A percentile compares a stretch with the other conserved stretches of the same genome.
Conservation (phyloP, 352 stramenopile genomes). For the Pythium pyrilobum region DNA sequence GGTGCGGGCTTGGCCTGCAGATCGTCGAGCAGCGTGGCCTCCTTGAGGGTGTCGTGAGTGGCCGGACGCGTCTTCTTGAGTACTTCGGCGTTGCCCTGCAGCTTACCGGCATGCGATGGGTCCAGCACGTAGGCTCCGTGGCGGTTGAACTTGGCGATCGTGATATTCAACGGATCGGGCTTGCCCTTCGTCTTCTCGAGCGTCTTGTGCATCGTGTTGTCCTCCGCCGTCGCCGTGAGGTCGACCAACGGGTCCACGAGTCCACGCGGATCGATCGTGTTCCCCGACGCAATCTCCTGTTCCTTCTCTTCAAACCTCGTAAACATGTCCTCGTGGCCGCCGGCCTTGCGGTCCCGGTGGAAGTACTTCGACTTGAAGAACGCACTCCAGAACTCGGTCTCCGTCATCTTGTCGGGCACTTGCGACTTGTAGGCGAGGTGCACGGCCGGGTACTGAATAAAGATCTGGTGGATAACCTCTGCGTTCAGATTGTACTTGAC, state of each 20-base stretch:
- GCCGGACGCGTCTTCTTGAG: conserved; percentile 30
- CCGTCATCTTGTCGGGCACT: conserved; percentile 86
- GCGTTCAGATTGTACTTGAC: conserved; percentile 90
- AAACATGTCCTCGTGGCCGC: conserved; percentile 79
- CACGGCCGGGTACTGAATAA: conserved; percentile 85
- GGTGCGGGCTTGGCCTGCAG: conserved; percentile 39
- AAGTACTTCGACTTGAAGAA: conserved; percentile 91
- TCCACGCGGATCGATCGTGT: conserved; percentile 48
- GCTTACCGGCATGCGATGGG: conserved; percentile 57
- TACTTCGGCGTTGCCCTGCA: conserved; percentile 18
- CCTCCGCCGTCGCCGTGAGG: conserved; percentile 65
- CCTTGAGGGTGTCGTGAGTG: conserved; percentile 49
- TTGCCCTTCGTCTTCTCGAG: conserved; percentile 21
- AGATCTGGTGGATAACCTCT: conserved; percentile 88
- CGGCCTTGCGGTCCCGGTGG: conserved; percentile 71
- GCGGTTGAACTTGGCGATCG: conserved; percentile 85
- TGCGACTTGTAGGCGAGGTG: conserved; percentile 81
- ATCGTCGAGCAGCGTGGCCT: conserved; percentile 72
- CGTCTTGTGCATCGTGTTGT: conserved; percentile 40
- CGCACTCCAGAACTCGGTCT: conserved; percentile 83
- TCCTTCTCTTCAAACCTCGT: conserved; percentile 83
- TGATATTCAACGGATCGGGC: conserved; percentile 47
- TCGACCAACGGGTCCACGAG: conserved; percentile 77
- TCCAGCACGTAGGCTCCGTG: conserved; percentile 81
- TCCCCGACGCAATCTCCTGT: conserved; percentile 38